These are phyloP conservation scores for Rutstroemia sp. DNA, from an alignment of 2,329 filamentous ascomycete genomes.

Conservation along the genomic window DNA sequence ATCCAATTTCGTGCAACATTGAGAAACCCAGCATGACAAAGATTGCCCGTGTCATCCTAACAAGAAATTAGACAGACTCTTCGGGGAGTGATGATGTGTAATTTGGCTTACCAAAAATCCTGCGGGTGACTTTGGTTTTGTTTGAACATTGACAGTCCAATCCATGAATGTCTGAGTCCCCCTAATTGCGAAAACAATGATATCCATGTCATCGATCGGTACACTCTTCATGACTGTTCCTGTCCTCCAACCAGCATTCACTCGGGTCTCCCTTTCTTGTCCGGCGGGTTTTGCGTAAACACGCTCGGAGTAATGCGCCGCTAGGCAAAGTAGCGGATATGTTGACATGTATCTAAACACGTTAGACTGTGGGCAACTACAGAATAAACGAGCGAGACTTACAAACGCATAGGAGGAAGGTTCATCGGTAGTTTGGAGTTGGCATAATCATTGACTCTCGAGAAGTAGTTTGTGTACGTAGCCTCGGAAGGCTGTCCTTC, in stretches of 20 bases:
- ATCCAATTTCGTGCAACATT: slow-evolving; percentile 70
- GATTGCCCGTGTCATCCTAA: slow-evolving; percentile 64
- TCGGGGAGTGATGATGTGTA: background rate
- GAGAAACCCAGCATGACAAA: slow-evolving; percentile 76
- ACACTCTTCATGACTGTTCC: slow-evolving; percentile 78
- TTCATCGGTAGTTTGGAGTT: slow-evolving; percentile 67
- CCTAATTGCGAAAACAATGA: slow-evolving; percentile 76
- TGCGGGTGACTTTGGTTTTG: slow-evolving; percentile 54
- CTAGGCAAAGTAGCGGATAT: slow-evolving; percentile 70
- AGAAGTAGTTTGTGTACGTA: slow-evolving; percentile 52
- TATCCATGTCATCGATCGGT: slow-evolving; percentile 68
- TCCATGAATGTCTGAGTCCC: slow-evolving; percentile 72
- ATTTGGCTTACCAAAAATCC: slow-evolving; percentile 51
- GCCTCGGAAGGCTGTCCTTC: slow-evolving; percentile 32
- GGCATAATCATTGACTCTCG: slow-evolving; percentile 70
- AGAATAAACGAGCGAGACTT: background rate
- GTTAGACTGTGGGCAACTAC: background rate
- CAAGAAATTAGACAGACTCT: no score
- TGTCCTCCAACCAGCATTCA: slow-evolving; percentile 61
- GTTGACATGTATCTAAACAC: slow-evolving; percentile 57
- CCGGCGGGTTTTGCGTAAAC: slow-evolving; percentile 62
- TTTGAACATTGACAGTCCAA: slow-evolving; percentile 77
- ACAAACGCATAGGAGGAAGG: slow-evolving; percentile 62
- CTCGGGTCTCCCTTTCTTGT: slow-evolving; percentile 58
- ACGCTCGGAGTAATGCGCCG: slow-evolving; percentile 67